Percentiles rank a stretch among this genome's conserved stretches.
Conservation (phyloP, 768 basidiomycete genomes). For the Multifurca ochricompacta region DNA sequence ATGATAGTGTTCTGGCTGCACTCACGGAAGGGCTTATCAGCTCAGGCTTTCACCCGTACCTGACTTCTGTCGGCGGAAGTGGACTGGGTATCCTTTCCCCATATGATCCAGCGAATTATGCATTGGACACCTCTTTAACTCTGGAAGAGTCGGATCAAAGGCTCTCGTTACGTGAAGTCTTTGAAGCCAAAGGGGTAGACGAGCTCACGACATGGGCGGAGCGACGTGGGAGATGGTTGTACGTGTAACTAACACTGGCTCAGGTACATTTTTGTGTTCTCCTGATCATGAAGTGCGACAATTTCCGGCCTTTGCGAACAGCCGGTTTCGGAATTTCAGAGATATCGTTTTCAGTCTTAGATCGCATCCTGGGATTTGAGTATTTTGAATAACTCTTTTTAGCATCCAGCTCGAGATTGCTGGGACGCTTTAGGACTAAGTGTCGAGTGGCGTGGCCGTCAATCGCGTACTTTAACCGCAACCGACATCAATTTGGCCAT, state of each 20-base stretch:
- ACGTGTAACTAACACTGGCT: slow-evolving; percentile 25
- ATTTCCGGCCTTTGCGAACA: background rate
- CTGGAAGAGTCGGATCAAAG: slow-evolving; percentile 18
- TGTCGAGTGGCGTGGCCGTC: background rate
- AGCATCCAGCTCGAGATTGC: too few species aligned
- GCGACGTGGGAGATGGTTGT: slow-evolving; percentile 33
- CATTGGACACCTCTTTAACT: slow-evolving; percentile 23
- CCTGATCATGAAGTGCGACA: background rate
- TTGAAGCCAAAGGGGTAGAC: slow-evolving; percentile 24
- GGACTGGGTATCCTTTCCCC: slow-evolving; percentile 82
- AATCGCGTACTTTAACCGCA: too few species aligned
- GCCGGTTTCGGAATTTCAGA: background rate
- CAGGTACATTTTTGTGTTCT: background rate
- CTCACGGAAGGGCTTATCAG: slow-evolving; percentile 54
- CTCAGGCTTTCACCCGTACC: slow-evolving; percentile 72
- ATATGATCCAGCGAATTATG: slow-evolving; percentile 28
- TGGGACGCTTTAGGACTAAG: background rate
- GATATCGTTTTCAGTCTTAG: background rate
- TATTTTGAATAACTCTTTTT: too few species aligned
- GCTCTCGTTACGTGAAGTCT: slow-evolving; percentile 21
- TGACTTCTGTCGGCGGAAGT: slow-evolving; percentile 88
- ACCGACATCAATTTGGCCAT: too few species aligned
- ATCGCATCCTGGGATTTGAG: background rate
- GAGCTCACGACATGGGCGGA: slow-evolving; percentile 33
- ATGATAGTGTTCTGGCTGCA: slow-evolving; percentile 45